These are phyloP conservation scores for Cyclotella kingstonii DNA, from an alignment of 108 stramenopile genomes.

Conservation along the genomic window DNA sequence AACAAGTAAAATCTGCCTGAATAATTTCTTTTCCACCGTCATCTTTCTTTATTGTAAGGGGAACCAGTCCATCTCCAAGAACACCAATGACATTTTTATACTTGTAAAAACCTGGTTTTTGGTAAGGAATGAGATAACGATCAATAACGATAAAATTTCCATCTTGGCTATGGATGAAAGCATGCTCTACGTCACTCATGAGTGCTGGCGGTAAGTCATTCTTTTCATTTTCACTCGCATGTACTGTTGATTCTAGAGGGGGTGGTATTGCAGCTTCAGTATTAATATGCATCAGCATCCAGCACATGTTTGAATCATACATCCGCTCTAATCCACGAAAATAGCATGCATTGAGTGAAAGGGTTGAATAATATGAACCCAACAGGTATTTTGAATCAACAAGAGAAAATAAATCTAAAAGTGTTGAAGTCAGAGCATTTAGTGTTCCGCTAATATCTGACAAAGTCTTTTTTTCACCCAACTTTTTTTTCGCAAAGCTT, in stretches of 20 bases:
- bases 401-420: conserved; percentile 39
- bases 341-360: conserved; percentile 44
- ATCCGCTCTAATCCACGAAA: conserved; percentile 42
- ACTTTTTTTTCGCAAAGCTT: conserved; percentile 12
- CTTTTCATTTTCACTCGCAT: conserved; percentile 9
- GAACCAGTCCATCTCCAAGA: conserved; percentile 37
- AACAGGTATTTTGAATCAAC: conserved; percentile 43
- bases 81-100: conserved; percentile 23
- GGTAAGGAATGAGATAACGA: conserved; percentile 27
- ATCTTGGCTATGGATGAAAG: conserved; percentile 38
- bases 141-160: conserved; percentile 42
- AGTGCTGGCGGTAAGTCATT: conserved; percentile 32
- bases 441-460: conserved; percentile 17
- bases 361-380: conserved; percentile 43
- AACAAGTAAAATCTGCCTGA: conserved; percentile 35
- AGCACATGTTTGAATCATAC: conserved; percentile 49
- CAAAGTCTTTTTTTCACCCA: conserved; percentile 20
- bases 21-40: conserved; percentile 32
- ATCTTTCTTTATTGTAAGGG: conserved; percentile 31
- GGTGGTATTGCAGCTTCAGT: conserved; percentile 22
- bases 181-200: conserved; percentile 49
- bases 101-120: not conserved
- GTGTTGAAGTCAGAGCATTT: conserved; percentile 32
- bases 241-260: conserved; percentile 17
- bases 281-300: conserved; percentile 43